A percentile compares a stretch with the other conserved stretches of the same genome.
Evolutionary conservation across 129 eudicot genomes (phyloP).

Genomic region (Pulicaria dysenterica): DNA sequence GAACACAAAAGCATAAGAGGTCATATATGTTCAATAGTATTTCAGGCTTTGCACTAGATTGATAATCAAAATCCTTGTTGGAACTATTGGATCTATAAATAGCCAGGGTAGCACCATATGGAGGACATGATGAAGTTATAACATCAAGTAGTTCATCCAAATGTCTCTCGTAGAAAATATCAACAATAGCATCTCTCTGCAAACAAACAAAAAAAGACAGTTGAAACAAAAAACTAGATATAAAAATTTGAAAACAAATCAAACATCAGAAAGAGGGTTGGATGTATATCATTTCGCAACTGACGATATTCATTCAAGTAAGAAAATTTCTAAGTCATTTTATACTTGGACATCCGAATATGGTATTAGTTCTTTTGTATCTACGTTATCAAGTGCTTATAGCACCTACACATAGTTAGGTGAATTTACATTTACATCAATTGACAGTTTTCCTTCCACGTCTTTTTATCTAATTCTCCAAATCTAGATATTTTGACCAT

Average conservation of each 20-base stretch:
- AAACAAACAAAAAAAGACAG: neutral
- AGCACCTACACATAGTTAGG: too few species aligned
- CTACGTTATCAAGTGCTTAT: too few species aligned
- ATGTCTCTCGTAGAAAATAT: conserved; percentile 85
- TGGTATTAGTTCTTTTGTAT: too few species aligned
- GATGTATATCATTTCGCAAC: conserved; percentile 4
- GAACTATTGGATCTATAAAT: conserved; percentile 36
- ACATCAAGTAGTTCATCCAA: conserved; percentile 78
- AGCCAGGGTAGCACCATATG: conserved; percentile 33
- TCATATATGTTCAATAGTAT: conserved; percentile 78
- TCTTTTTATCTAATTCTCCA: neutral
- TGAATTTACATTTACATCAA: neutral
- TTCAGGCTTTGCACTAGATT: conserved; percentile 67
- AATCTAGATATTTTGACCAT: neutral
- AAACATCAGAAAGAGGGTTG: conserved; percentile 25
- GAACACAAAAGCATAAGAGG: conserved; percentile 84
- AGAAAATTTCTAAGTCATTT: too few species aligned
- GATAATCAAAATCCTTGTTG: conserved; percentile 34
- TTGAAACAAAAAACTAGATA: too few species aligned
- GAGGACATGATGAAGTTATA: conserved; percentile 67
- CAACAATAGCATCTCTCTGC: conserved; percentile 86
- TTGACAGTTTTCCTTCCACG: neutral
- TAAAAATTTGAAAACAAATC: conserved; percentile 15
- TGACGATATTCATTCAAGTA: too few species aligned
- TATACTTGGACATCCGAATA: too few species aligned